Conservation (phyloP, 805 yeast species). For the Saturnispora gosingensis region DNA sequence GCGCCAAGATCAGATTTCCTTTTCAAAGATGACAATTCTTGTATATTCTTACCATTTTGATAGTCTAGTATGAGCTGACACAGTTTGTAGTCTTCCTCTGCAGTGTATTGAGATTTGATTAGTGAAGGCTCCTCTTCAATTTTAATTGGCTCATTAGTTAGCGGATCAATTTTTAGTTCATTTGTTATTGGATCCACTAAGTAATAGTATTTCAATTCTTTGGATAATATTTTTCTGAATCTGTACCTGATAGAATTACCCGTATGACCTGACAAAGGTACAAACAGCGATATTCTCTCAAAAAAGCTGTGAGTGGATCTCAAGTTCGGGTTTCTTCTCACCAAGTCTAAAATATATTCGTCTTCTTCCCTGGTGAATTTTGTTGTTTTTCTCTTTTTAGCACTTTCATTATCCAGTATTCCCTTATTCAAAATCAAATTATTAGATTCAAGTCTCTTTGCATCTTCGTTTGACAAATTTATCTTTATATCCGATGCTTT, state of each 20-base stretch:
- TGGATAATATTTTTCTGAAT: conserved; percentile 37
- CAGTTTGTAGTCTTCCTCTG: conserved; percentile 57
- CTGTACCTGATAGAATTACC: conserved; percentile 68
- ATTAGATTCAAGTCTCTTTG: neutral
- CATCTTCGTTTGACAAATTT: neutral
- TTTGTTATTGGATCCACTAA: conserved; percentile 37
- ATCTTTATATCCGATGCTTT: neutral
- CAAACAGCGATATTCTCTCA: conserved; percentile 47
- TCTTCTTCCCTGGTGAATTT: conserved; percentile 60
- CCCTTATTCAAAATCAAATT: conserved; percentile 14
- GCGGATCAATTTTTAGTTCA: conserved; percentile 32
- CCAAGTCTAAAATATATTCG: conserved; percentile 53
- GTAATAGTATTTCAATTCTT: conserved; percentile 38
- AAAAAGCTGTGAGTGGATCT: conserved; percentile 63
- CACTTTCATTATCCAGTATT: neutral
- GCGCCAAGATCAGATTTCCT: conserved; percentile 18
- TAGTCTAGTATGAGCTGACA: conserved; percentile 30
- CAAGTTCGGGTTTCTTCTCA: conserved; percentile 55
- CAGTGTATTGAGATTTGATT: conserved; percentile 54
- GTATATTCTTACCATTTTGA: conserved; percentile 15
- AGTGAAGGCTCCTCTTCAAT: conserved; percentile 38
- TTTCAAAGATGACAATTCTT: conserved; percentile 5
- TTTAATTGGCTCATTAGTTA: conserved; percentile 32
- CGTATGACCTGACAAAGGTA: conserved; percentile 50
- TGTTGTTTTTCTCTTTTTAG: conserved; percentile 28